Conservation (phyloP, 345 rosid genomes). For the Eucalyptus brandiana region DNA sequence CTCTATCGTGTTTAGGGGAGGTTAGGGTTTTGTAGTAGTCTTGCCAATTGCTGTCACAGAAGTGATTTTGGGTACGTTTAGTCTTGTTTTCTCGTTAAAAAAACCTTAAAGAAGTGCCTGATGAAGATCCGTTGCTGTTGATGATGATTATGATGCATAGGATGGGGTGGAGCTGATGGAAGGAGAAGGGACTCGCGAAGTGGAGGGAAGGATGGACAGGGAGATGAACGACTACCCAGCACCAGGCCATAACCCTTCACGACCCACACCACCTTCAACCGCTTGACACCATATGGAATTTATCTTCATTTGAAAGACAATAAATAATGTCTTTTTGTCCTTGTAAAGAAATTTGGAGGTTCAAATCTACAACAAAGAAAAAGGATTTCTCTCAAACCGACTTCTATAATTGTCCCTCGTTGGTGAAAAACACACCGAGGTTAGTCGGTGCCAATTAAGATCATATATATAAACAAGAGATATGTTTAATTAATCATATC, state of each 20-base stretch:
- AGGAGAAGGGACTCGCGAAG: background rate
- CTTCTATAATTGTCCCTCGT: background rate
- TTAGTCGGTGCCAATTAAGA: background rate
- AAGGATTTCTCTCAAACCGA: background rate
- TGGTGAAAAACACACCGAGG: background rate
- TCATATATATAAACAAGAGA: background rate
- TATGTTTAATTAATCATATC: background rate
- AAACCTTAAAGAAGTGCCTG: background rate
- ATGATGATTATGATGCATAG: background rate
- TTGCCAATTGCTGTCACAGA: background rate
- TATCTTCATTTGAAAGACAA: background rate
- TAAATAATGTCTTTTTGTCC: background rate
- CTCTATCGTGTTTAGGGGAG: background rate
- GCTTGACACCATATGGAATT: background rate
- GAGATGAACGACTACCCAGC: constrained; percentile 54
- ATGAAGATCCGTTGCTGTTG: background rate
- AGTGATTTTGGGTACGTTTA: background rate
- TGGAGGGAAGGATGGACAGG: constrained; percentile 36
- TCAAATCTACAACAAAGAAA: background rate
- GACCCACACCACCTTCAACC: constrained; percentile 6
- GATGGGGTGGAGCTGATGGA: constrained; percentile 1
- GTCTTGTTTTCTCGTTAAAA: background rate
- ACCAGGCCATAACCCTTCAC: constrained; percentile 54
- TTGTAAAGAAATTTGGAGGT: background rate
- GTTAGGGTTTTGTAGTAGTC: background rate